A percentile compares a stretch with the other conserved stretches of the same genome.
These are phyloP conservation scores for Eimeria brunetti DNA, from an alignment of 169 alveolate species.

Conservation along the genomic window DNA sequence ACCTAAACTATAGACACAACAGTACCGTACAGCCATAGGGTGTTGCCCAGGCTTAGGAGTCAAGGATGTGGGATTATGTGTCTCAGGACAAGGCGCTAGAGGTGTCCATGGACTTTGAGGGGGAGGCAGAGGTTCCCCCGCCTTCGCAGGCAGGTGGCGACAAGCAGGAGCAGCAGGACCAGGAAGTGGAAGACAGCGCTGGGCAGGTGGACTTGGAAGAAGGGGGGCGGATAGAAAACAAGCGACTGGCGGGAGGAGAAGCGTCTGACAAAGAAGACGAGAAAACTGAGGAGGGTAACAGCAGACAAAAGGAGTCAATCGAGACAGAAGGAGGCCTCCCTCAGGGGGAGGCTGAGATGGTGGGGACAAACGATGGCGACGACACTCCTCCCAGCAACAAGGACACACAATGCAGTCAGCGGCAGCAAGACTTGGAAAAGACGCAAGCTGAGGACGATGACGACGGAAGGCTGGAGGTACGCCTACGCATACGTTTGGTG, in stretches of 20 bases:
- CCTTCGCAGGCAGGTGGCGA: background rate
- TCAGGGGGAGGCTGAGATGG: constrained; percentile 22
- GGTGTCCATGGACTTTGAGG: constrained; percentile 78
- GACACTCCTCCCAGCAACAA: constrained; percentile 15
- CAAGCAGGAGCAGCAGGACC: constrained; percentile 50
- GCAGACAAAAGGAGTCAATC: background rate
- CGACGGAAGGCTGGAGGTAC: constrained; percentile 22
- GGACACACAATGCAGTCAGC: background rate
- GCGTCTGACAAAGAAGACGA: constrained; percentile 8
- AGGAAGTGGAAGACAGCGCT: constrained; percentile 35
- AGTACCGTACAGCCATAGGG: background rate
- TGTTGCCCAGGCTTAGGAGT: background rate
- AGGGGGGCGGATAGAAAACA: constrained; percentile 76
- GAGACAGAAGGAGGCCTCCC: constrained; percentile 41
- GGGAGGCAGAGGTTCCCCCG: constrained; percentile 40
- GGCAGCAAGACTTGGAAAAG: constrained; percentile 4
- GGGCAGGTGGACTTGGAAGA: constrained; percentile 76
- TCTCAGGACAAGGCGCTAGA: constrained; percentile 78
- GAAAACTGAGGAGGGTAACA: background rate
- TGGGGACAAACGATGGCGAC: constrained; percentile 5
- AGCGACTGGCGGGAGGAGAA: constrained; percentile 67
- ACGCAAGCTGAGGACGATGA: constrained; percentile 1
- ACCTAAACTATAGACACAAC: background rate
- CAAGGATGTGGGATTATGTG: background rate
- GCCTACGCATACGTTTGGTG: background rate